A percentile compares a stretch with the other conserved stretches of the same genome.
phyloP scores from a whole-genome alignment of 2,329 filamentous ascomycete species.

The Aureobasidium musti region DNA sequence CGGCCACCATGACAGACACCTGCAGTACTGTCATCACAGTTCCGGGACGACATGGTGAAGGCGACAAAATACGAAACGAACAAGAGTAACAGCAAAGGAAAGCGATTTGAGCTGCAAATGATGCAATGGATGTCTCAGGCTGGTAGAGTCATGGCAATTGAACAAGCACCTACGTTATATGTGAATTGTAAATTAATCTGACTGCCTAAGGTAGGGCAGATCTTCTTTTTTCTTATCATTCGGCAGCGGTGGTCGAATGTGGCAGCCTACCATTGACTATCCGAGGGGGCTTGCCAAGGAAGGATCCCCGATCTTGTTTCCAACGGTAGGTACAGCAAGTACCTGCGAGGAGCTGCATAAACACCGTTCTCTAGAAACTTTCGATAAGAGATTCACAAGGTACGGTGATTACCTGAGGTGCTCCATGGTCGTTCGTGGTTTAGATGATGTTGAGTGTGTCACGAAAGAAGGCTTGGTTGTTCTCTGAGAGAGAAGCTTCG shows the following conservation, averaged over 20 bases:
- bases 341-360: neutral
- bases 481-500: neutral
- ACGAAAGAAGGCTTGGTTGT: neutral
- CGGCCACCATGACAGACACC: slow-evolving; percentile 21
- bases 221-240: slow-evolving; percentile 13
- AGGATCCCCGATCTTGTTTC: neutral
- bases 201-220: slow-evolving; percentile 27
- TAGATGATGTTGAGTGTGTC: neutral
- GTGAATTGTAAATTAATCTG: neutral
- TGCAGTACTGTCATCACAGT: slow-evolving; percentile 8
- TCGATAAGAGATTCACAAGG: too few relatives aligned
- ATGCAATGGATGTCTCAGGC: neutral
- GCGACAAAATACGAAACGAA: too few relatives aligned
- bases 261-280: slow-evolving; percentile 17
- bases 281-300: slow-evolving; percentile 19
- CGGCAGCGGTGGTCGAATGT: slow-evolving; percentile 3
- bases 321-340: neutral
- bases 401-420: too few relatives aligned
- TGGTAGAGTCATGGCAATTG: neutral
- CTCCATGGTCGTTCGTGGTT: too few relatives aligned
- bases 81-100: too few relatives aligned
- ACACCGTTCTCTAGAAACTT: too few relatives aligned
- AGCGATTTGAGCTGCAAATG: neutral
- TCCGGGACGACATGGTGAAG: neutral
- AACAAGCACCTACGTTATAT: slow-evolving; percentile 18